Percentiles rank a stretch among this genome's conserved stretches.
phyloP scores from a whole-genome alignment of 371 early-diverging fungal species.

The Amoeboaphelidium protococcarum region DNA sequence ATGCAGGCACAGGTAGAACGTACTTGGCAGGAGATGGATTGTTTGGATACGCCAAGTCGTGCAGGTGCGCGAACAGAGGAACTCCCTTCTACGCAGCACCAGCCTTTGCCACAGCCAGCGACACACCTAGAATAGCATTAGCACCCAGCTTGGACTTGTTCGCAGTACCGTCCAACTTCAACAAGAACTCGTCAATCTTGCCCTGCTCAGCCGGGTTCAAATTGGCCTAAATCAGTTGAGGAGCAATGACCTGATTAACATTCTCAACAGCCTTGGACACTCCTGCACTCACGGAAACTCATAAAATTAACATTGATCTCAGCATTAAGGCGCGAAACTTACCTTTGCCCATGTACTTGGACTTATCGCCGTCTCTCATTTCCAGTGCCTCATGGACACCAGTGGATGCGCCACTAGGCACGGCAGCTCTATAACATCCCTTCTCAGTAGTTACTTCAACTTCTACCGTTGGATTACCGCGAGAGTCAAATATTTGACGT shows the following conservation, averaged over 20 bases:
- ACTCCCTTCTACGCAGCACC: conserved; percentile 75
- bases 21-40: conserved; percentile 28
- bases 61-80: conserved; percentile 73
- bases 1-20: conserved; percentile 85
- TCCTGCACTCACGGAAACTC: conserved; percentile 16
- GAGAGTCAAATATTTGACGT: conserved; percentile 95
- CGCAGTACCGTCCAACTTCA: conserved; percentile 71
- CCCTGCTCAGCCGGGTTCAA: conserved; percentile 55
- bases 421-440: conserved; percentile 80
- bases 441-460: conserved; percentile 77
- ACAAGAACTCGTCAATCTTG: conserved; percentile 69
- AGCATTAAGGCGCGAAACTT: conserved; percentile 3
- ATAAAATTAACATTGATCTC: neutral
- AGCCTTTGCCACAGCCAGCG: conserved; percentile 81
- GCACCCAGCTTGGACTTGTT: conserved; percentile 82
- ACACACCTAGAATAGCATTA: conserved; percentile 94
- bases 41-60: conserved; percentile 49
- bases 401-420: conserved; percentile 96
- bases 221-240: conserved; percentile 42
- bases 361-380: conserved; percentile 67
- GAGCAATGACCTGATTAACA: conserved; percentile 63
- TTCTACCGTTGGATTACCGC: conserved; percentile 97
- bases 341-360: conserved; percentile 80
- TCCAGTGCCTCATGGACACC: conserved; percentile 96
- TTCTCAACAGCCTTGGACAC: conserved; percentile 77